Conservation (phyloP, 306 rosid genomes). For the Carpinus fangiana region DNA sequence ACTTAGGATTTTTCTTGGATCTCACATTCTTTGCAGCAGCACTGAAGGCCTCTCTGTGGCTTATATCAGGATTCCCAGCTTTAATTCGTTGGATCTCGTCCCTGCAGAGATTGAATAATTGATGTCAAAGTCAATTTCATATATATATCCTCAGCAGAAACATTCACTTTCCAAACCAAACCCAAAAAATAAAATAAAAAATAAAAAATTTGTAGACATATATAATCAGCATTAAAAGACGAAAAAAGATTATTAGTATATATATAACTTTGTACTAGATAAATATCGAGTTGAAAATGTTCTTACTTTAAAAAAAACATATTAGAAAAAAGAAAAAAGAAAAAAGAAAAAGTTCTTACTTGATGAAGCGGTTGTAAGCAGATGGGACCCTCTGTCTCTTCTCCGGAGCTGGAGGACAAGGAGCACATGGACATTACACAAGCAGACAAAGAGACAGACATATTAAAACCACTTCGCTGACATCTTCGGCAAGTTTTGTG, state of each 20-base stretch:
- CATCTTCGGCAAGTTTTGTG: slow-evolving; percentile 11
- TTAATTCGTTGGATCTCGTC: slow-evolving; percentile 99
- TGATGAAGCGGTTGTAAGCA: slow-evolving; percentile 99
- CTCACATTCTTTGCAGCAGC: slow-evolving; percentile 99
- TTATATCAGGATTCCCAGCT: slow-evolving; percentile 96
- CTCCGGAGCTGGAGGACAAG: slow-evolving; percentile 88
- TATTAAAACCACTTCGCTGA: slow-evolving; percentile 41
- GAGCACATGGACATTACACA: slow-evolving; percentile 40
- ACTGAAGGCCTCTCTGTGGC: slow-evolving; percentile 98
- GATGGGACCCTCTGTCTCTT: slow-evolving; percentile 99
- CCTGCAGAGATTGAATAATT: slow-evolving; percentile 43
- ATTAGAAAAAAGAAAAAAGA: no score
- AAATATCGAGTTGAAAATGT: neutral
- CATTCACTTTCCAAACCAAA: neutral
- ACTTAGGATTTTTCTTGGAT: slow-evolving; percentile 29
- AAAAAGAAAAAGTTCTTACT: slow-evolving; percentile 50
- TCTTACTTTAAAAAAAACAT: slow-evolving; percentile 51
- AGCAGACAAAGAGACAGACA: slow-evolving; percentile 36
- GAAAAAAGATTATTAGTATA: neutral
- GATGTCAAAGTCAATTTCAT: neutral
- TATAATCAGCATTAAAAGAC: neutral
- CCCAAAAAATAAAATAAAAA: neutral
- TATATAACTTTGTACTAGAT: neutral
- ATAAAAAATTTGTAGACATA: neutral
- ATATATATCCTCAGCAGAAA: neutral